Conservation (phyloP, 495 filamentous ascomycete species). For the Aspergillus ostianus region DNA sequence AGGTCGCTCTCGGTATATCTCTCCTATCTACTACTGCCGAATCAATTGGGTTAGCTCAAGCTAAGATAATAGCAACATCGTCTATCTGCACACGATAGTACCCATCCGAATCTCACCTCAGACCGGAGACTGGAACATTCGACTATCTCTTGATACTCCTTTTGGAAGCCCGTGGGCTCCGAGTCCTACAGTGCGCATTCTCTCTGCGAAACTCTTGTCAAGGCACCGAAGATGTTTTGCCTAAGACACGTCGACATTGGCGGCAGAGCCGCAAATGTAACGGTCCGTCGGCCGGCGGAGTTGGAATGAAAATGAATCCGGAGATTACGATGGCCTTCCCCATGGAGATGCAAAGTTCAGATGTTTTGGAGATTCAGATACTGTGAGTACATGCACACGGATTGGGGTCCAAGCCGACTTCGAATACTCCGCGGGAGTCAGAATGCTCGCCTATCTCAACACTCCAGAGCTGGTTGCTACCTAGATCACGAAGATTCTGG, state of each 20-base stretch:
- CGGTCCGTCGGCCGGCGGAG: background rate
- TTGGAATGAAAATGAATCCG: background rate
- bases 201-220: background rate
- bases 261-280: background rate
- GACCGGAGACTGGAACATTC: background rate
- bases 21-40: background rate
- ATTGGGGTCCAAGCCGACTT: background rate
- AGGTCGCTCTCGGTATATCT: background rate
- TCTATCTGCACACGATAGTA: background rate
- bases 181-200: background rate
- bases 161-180: conserved; percentile 4
- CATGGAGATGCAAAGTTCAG: background rate
- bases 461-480: background rate
- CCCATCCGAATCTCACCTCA: conserved; percentile 4
- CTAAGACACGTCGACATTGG: background rate
- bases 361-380: background rate
- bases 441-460: background rate
- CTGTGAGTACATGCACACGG: background rate
- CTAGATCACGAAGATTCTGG: background rate
- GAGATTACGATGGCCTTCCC: background rate
- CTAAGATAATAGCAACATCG: background rate
- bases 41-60: background rate
- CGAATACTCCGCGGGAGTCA: background rate
- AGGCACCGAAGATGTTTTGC: too few species aligned
- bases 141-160: background rate